Evolutionary conservation across 225 moss, liverwort and hornwort species (phyloP), one percentile per base, ranked within the genome.

Genomic region (Physcomitrellopsis africana): DNA sequence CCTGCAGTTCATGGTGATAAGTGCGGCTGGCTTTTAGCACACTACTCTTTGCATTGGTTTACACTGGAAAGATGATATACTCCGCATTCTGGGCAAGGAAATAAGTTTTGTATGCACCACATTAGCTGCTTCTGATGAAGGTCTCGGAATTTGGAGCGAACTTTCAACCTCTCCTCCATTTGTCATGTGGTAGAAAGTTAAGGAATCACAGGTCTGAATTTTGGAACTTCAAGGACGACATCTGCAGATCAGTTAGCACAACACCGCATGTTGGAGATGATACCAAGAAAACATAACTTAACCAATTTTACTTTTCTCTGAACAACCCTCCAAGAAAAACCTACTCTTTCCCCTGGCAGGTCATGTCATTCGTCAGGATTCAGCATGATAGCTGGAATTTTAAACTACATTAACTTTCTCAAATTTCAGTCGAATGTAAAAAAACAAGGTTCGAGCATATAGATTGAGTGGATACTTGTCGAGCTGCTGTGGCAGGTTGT

Each of bases 151-250:
- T 89, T 89, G 60, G 80, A 77, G 45, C 84, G 86, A 42, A 89
- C 82, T 84, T 77, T 89, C 78, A 89, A 56, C 75, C 89, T 84
- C 80, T 89, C 89, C 82, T 89, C 89, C 89, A 89, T 89, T 89
- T 84, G 84, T 86, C 89, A 84, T 76, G 89, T 89, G 80, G 52
- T 55, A 67, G 48, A 51, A 67, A 70, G 83, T 63, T 78, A 72
- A 86, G 83, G 86, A 29, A 69, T 63, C 63, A 63, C 3, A 24
- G 12, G 3, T 60, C 12, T 60, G 29, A 15, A 12, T 11, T 60
- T 24, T 60, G 27, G 13, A 24, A 3, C 27, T 26, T 26, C 26
- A 60, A 27, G 26, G 29, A 60, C 27, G 26, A 15, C 17, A 52
- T 17, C 27, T 12, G 29, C 27, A 60, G 11, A 8, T 11, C 27